These are phyloP conservation scores for Backusella tarrabulga DNA, from an alignment of 192 early-diverging fungal genomes.

Conservation along the genomic window DNA sequence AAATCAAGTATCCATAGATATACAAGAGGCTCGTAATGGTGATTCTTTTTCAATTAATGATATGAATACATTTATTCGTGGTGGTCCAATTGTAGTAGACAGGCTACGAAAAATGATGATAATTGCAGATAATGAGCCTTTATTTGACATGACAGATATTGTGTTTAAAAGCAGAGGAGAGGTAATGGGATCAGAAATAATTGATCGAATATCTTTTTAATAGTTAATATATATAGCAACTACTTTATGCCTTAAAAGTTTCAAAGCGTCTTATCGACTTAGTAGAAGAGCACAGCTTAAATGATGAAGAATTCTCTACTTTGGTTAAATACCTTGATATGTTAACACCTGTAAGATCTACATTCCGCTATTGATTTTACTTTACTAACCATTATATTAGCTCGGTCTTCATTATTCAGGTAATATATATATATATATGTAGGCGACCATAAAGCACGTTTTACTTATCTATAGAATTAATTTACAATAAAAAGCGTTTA, in stretches of 20 bases:
- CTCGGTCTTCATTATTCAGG: constrained; percentile 28
- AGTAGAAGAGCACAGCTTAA: constrained; percentile 34
- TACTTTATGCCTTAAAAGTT: constrained; percentile 8
- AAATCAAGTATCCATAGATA: constrained; percentile 28
- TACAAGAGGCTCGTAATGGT: constrained; percentile 63
- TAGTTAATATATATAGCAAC: background rate
- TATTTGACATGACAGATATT: constrained; percentile 48
- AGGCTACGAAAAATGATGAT: constrained; percentile 41
- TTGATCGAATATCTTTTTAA: background rate
- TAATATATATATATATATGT: constrained; percentile 28
- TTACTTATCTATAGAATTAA: background rate
- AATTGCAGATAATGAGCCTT: constrained; percentile 51
- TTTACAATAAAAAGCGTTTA: constrained; percentile 53
- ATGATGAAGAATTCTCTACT: constrained; percentile 27
- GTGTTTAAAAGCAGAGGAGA: constrained; percentile 26
- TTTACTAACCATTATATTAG: background rate
- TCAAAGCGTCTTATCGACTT: constrained; percentile 23
- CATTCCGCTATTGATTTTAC: background rate
- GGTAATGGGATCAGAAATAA: constrained; percentile 37
- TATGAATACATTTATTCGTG: constrained; percentile 78
- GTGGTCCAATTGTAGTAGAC: constrained; percentile 42
- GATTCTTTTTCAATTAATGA: constrained; percentile 68
- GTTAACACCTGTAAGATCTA: constrained; percentile 35
- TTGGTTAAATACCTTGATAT: constrained; percentile 41
- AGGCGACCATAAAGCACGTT: background rate